Conservation (phyloP, 305 asterid genomes). For the Fraxinus dipetala region DNA sequence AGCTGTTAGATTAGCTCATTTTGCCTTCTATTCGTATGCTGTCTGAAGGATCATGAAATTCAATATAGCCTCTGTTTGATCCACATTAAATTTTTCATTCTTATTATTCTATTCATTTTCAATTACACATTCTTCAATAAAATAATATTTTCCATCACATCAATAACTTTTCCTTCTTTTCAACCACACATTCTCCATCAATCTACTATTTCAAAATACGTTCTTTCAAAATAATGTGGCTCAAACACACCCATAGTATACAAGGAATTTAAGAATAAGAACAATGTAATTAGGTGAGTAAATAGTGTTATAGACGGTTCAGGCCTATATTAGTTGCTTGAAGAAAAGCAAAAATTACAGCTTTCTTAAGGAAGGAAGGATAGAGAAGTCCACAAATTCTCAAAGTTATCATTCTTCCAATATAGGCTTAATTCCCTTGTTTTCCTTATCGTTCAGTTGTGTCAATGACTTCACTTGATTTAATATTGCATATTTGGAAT, state of each 20-base stretch:
- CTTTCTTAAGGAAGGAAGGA: not conserved
- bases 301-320: not conserved
- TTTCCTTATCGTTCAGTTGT: not conserved
- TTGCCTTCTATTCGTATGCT: not conserved
- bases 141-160: too few relatives aligned
- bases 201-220: too few relatives aligned
- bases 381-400: not conserved
- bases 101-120: too few relatives aligned
- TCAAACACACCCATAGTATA: not conserved
- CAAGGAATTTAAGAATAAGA: not conserved
- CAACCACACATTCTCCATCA: too few relatives aligned
- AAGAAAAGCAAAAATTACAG: not conserved
- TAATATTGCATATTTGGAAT: constrained; percentile 21
- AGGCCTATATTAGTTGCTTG: not conserved
- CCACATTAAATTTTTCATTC: too few relatives aligned
- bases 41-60: not conserved
- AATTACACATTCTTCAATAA: too few relatives aligned
- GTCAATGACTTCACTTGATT: not conserved
- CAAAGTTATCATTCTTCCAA: not conserved
- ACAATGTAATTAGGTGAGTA: not conserved
- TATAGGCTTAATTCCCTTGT: not conserved
- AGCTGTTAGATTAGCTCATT: not conserved
- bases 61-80: not conserved
- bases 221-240: too few relatives aligned
- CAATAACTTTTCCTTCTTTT: too few relatives aligned